Base-by-base conservation (phyloP, 345 rosid species). In the Lepidium didymum region DNA sequence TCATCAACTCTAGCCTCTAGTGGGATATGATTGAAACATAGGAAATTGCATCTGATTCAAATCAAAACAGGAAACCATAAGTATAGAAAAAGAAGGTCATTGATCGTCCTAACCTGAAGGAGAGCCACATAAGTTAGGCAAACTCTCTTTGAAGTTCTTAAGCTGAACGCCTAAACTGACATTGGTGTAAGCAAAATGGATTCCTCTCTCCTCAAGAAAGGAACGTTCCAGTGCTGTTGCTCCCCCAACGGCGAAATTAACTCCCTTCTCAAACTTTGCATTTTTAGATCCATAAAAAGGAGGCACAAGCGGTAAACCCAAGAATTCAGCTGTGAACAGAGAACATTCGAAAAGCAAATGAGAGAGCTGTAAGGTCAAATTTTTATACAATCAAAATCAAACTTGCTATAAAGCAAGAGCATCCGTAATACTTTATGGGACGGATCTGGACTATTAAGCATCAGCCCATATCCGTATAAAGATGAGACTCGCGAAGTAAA, bases 171-270 rank as follows among this genome's bases (percentile, higher is more conserved):
- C 40, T 64, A 85, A 53, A 62, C 85, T 77, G 10, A 40, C 12
- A 1, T 78, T 76, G 10, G 85, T 63, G 43, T 3, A 11, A n/a
- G 23, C 3, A 47, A n/a, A 37, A 31, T 35, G 38, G 37, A 85
- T 47, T 40, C 82, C 83, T 65, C 59, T 74, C 56, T 68, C 37
- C 12, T 59, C 65, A 15, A 80, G 65, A 45, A 69, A 71, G 1
- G 45, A 14, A n/a, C 3, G 25, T 38, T 78, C 81, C 37, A 85
- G 29, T 3, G 87, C 86, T 0, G 21, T 78, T 43, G 85, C 90
- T 33, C 83, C 85, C 75, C 83, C 80, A 13, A 81, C 81, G 0
- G 85, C 87, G 34, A 83, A 79, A 49, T 83, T 83, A 34, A 70
- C 85, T 19, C 87, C 87, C 14, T 62, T 56, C 9, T 56, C 5